These are phyloP conservation scores for Fusarium sp. DNA, from an alignment of 2,329 filamentous ascomycete species.

Conservation along the genomic window DNA sequence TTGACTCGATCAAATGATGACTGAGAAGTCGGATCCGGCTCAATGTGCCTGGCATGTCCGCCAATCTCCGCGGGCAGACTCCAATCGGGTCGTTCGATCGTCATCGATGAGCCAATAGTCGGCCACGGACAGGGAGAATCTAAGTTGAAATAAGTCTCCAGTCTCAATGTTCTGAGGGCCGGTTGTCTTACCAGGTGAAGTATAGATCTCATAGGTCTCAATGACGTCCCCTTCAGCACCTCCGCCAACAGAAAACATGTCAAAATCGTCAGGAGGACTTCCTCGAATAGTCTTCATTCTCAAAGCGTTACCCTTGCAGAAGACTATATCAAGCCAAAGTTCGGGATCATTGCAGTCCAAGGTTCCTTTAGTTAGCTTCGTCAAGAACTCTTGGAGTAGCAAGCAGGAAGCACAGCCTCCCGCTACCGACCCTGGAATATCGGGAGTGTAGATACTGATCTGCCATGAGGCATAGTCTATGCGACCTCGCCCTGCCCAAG, in stretches of 20 bases:
- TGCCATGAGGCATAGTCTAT: constrained; percentile 40
- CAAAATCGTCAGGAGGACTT: constrained; percentile 26
- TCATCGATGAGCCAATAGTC: constrained; percentile 37
- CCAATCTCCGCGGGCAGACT: constrained; percentile 18
- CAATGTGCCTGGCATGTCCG: constrained; percentile 32
- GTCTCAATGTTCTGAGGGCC: fast-evolving
- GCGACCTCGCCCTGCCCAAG: constrained; percentile 27
- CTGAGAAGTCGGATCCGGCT: constrained; percentile 28
- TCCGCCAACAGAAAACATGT: constrained; percentile 26
- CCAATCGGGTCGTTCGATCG: constrained; percentile 17
- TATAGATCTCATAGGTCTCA: constrained; percentile 40
- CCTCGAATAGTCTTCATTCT: constrained; percentile 13
- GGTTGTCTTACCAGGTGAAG: constrained; percentile 27
- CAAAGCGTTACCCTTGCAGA: constrained; percentile 41
- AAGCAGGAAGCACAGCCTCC: constrained; percentile 34
- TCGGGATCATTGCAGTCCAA: constrained; percentile 15
- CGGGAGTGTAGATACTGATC: constrained; percentile 21
- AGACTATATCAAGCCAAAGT: constrained; percentile 29
- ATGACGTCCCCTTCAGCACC: constrained; percentile 11
- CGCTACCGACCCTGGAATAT: constrained; percentile 13
- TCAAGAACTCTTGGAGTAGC: constrained; percentile 20
- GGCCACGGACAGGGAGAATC: constrained; percentile 39
- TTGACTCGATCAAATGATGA: constrained; percentile 34
- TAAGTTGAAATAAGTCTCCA: not conserved
- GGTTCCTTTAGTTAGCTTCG: constrained; percentile 17